A percentile compares a stretch with the other conserved stretches of the same genome.
Conservation (phyloP, 306 rosid genomes). For the Fagus sylvatica region DNA sequence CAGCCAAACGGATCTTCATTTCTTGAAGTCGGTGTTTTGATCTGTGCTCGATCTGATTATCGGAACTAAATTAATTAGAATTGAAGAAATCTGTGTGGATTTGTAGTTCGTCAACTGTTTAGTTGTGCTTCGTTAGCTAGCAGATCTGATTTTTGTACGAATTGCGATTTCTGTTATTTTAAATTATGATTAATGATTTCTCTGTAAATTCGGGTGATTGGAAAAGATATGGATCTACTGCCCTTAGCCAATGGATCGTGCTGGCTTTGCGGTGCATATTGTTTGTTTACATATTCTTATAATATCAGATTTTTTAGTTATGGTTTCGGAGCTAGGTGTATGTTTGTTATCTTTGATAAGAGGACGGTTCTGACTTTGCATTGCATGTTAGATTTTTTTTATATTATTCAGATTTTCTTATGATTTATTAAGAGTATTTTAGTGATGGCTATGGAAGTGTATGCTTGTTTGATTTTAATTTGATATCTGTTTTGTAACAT, state of each 20-base stretch:
- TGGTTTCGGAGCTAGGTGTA: too few relatives aligned
- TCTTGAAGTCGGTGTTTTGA: neutral
- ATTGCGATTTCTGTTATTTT: neutral
- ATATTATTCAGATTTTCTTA: neutral
- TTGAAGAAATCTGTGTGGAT: neutral
- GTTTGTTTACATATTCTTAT: neutral
- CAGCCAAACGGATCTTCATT: neutral
- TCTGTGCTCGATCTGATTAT: neutral
- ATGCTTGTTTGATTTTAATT: neutral
- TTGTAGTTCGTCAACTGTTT: neutral
- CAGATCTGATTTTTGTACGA: slow-evolving; percentile 11
- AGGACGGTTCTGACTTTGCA: neutral
- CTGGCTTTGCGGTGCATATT: neutral
- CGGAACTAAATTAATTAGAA: neutral
- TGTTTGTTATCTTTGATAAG: neutral
- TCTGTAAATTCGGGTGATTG: neutral
- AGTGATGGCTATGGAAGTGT: neutral
- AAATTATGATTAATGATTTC: neutral
- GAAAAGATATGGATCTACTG: neutral
- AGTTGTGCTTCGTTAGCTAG: neutral
- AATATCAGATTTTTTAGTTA: neutral
- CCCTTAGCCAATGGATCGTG: neutral
- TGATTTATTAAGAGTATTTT: neutral
- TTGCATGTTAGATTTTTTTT: neutral
- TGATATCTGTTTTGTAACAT: neutral